Base-by-base conservation (phyloP, 306 rosid species). In the Herpetospermum pedunculosum region DNA sequence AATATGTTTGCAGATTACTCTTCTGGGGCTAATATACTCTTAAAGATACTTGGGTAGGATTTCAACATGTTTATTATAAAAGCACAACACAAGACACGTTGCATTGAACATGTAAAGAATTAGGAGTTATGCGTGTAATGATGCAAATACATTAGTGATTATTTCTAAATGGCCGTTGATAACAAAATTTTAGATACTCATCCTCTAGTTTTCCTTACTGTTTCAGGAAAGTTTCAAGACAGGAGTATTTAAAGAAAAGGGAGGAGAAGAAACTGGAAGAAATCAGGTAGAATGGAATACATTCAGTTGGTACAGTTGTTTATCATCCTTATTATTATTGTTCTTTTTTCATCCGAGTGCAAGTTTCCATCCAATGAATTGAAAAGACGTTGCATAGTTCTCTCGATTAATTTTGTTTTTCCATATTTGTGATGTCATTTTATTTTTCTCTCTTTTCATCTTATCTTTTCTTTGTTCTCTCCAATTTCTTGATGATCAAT, bases 231-330 rank as follows among this genome's bases (percentile, higher is more conserved):
- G 81, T 85, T 80, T 91, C 99, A 77, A 87, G 97, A 79, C 95
- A 84, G 76, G 99, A 91, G 74, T 94, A 94, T 78, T 79, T 91
- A 54, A 94, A 89, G 84, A 94, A 94, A 84, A 89, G 99, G 81
- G 92, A 91, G 87, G 88, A 85, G 76, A 89, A 94, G 88, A 94
- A 94, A 78, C 65, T 94, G 59, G 96, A 91, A 44, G 97, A 91
- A 80, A 83, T 94, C 75, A 88, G 97, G 97, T 93, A 78, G 40
- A 80, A 12, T 75, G 29, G 75, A 14, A 70, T 38, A 13, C 38
- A 6, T 38, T 38, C 37, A 68, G 25, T 43, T 68, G 54, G 73
- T 44, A 68, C 54, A 26, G 16, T 21, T 38, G 50, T 40, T 67
- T 67, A 5, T 65, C 34, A 41, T 64, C 32, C 3, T 64, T 38